Evolutionary conservation across 345 rosid genomes (phyloP).

Genomic region (Arabis hirsuta): DNA sequence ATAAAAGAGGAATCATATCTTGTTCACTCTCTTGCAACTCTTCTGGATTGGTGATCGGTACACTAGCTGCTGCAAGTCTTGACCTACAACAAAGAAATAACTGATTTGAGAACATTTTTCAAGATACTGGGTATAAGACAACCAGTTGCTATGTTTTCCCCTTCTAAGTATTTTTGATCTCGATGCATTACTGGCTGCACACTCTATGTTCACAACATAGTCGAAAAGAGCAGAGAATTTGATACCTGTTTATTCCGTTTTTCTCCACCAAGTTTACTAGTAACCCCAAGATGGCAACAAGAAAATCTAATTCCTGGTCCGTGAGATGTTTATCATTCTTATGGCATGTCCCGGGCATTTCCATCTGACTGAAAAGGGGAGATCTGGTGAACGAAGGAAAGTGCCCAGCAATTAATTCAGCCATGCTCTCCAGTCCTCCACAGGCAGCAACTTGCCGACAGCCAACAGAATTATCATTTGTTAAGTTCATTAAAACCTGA

Average conservation of each 20-base stretch:
- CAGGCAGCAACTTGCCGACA: conserved; percentile 85
- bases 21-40: conserved; percentile 54
- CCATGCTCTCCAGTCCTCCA: conserved; percentile 84
- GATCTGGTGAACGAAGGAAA: conserved; percentile 71
- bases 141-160: conserved; percentile 8
- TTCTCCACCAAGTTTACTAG: conserved; percentile 96
- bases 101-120: background rate
- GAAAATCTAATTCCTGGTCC: conserved; percentile 93
- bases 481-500: conserved; percentile 93
- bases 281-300: conserved; percentile 91
- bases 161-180: conserved; percentile 4
- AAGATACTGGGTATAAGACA: background rate
- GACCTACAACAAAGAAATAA: conserved; percentile 50
- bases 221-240: background rate
- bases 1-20: conserved; percentile 74
- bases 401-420: conserved; percentile 71
- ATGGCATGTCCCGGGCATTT: conserved; percentile 43
- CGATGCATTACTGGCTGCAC: background rate
- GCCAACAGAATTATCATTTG: conserved; percentile 85
- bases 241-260: conserved; percentile 82
- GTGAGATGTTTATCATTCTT: conserved; percentile 60
- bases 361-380: conserved; percentile 40
- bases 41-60: conserved; percentile 57
- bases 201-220: conserved; percentile 8
- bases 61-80: conserved; percentile 74